These are phyloP conservation scores for Sedum album DNA, from an alignment of 164 flowering plant genomes.

Conservation along the genomic window DNA sequence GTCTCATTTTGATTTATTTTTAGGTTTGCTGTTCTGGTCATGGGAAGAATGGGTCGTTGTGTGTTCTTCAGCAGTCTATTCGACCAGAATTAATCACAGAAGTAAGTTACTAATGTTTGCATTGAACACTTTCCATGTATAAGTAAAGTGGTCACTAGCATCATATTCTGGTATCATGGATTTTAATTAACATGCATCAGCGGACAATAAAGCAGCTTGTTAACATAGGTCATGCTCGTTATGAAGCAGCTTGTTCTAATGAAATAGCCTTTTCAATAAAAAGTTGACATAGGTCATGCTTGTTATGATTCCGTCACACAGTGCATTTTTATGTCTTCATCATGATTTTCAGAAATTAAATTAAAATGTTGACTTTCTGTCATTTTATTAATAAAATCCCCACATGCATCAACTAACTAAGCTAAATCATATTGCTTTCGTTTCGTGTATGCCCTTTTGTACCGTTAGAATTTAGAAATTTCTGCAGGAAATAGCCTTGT, in stretches of 20 bases:
- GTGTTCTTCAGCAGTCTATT: constrained; percentile 84
- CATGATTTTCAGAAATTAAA: too few relatives aligned
- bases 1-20: constrained; percentile 9
- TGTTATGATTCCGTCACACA: too few relatives aligned
- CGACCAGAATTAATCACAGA: constrained; percentile 96
- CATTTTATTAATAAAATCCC: too few relatives aligned
- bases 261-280: too few relatives aligned
- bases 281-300: too few relatives aligned
- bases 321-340: too few relatives aligned
- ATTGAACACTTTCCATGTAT: not conserved
- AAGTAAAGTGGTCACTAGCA: not conserved
- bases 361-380: too few relatives aligned
- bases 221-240: too few relatives aligned
- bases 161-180: not conserved
- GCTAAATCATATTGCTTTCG: not conserved
- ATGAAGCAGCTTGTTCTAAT: too few relatives aligned
- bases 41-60: constrained; percentile 92
- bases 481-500: not conserved
- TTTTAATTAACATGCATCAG: too few relatives aligned
- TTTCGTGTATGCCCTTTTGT: not conserved
- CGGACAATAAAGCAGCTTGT: too few relatives aligned
- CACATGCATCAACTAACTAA: too few relatives aligned
- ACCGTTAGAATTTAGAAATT: not conserved
- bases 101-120: constrained; percentile 26
- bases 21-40: constrained; percentile 99